These are phyloP conservation scores for Scleroderma citrinum DNA, from an alignment of 768 basidiomycete species.

Conservation along the genomic window DNA sequence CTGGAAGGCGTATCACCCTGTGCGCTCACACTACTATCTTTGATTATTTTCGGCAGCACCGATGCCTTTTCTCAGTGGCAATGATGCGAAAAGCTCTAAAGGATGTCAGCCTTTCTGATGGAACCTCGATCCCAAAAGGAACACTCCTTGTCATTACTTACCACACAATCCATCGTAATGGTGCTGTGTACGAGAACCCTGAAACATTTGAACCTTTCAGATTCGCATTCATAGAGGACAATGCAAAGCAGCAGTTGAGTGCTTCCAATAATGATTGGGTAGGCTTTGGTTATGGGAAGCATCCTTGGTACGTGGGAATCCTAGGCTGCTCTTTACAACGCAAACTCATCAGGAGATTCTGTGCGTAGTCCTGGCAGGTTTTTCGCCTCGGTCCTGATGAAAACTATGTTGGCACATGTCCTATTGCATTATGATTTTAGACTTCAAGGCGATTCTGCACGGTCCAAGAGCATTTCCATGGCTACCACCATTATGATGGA, in stretches of 20 bases:
- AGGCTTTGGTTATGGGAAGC: slow-evolving; percentile 26
- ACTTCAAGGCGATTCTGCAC: slow-evolving; percentile 32
- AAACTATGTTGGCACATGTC: slow-evolving; percentile 39
- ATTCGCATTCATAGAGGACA: not conserved
- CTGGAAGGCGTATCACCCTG: slow-evolving; percentile 15
- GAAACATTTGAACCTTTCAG: slow-evolving; percentile 39
- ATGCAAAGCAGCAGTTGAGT: slow-evolving; percentile 23
- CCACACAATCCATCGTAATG: slow-evolving; percentile 10
- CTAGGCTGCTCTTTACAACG: not conserved
- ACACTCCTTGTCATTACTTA: slow-evolving; percentile 17
- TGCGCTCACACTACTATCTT: too few species aligned
- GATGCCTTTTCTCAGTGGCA: slow-evolving; percentile 2
- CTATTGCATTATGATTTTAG: slow-evolving; percentile 36
- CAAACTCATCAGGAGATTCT: not conserved
- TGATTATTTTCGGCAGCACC: too few species aligned
- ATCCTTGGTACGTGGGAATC: slow-evolving; percentile 12
- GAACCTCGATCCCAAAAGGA: slow-evolving; percentile 25
- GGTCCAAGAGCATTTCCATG: too few species aligned
- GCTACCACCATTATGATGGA: too few species aligned
- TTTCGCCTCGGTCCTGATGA: slow-evolving; percentile 37
- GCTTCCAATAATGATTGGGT: slow-evolving; percentile 26
- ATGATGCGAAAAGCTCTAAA: slow-evolving; percentile 22
- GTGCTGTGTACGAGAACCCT: slow-evolving; percentile 24
- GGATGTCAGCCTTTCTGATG: slow-evolving; percentile 28
- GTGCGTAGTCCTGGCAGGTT: slow-evolving; percentile 36